Base-by-base conservation (phyloP, 805 yeast genomes). In the Candida adriatica region DNA sequence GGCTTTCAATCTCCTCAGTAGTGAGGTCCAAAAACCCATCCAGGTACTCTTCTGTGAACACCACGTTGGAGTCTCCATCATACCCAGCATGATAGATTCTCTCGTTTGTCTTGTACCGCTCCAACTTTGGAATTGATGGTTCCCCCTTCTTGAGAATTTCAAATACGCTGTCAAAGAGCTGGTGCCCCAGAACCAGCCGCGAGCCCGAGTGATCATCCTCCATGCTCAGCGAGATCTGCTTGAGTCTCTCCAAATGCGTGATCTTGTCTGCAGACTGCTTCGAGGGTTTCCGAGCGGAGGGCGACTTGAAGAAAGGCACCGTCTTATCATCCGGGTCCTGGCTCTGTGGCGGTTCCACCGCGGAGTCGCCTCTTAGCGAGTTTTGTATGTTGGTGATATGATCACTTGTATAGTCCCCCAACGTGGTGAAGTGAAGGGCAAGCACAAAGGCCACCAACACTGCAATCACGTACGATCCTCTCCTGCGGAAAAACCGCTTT, bases 71-170 rank as follows among this genome's bases (percentile, higher is more conserved):
- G 13, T 48, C 41, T 4, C 51, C 55, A 37, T 60, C 73, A 45
- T 70, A 75, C 16, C 75, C 65, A 1, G 78, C 77, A 42, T 71
- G 76, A 41, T 68, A 70, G 16, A 73, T 70, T 36, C 75, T 53
- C 8, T 69, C 62, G 3, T 61, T 58, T 8, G 67, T 55, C 18
- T 56, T 56, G 48, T 74, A 76, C 6, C 54, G 55, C 17, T 58
- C 58, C 27, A 78, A 53, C 16, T 58, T 54, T 1, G 53, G 48
- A 3, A 71, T 55, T 6, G 53, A 42, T 2, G 85, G 85, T 40
- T 56, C 59, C 9, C 68, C 67, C 13, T 57, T 49, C 29, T 58
- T 48, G 32, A 69, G 46, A 4, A 61, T 53, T 5, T 59, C 51
- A 41, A 74, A 69, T 8, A 74, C 60, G 2, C 46, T 35, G 16